Evolutionary conservation across 106 monocot species (phyloP).

Genomic region (Iris macrosiphon): DNA sequence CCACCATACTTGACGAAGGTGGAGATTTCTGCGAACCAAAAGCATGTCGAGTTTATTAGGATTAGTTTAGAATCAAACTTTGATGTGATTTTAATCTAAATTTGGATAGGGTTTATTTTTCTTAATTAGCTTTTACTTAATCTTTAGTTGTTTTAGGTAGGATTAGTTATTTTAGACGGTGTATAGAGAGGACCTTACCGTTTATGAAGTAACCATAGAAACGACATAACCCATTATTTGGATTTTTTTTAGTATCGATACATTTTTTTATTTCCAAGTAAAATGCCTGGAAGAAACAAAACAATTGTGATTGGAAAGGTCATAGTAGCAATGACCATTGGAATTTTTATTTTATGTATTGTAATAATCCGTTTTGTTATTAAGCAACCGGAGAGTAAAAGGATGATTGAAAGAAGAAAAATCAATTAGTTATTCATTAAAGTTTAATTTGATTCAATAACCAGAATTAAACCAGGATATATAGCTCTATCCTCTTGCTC

Average conservation of each 20-base stretch:
- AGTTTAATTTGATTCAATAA: slow-evolving; percentile 30
- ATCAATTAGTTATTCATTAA: slow-evolving; percentile 25
- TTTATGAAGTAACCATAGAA: slow-evolving; percentile 1
- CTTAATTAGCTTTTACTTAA: too few species aligned
- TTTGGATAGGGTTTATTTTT: too few species aligned
- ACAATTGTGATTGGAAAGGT: slow-evolving; percentile 13
- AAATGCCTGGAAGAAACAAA: slow-evolving; percentile 1
- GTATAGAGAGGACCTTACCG: slow-evolving; percentile 8
- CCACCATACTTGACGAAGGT: too few species aligned
- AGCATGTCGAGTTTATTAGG: too few species aligned
- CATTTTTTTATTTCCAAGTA: slow-evolving; percentile 8
- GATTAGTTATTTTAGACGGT: too few species aligned
- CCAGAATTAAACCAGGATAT: too few species aligned
- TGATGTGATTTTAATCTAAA: too few species aligned
- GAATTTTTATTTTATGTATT: slow-evolving; percentile 8
- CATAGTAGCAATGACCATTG: slow-evolving; percentile 4
- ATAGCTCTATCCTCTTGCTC: too few species aligned
- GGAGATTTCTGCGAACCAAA: too few species aligned
- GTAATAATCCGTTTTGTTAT: slow-evolving; percentile 16
- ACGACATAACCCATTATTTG: slow-evolving; percentile 3
- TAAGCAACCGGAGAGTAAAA: too few species aligned
- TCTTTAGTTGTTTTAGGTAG: too few species aligned
- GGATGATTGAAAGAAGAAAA: slow-evolving; percentile 13
- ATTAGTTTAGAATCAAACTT: too few species aligned
- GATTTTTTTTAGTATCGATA: neutral